Conservation (phyloP, 345 rosid genomes). For the Lepidium didymum region DNA sequence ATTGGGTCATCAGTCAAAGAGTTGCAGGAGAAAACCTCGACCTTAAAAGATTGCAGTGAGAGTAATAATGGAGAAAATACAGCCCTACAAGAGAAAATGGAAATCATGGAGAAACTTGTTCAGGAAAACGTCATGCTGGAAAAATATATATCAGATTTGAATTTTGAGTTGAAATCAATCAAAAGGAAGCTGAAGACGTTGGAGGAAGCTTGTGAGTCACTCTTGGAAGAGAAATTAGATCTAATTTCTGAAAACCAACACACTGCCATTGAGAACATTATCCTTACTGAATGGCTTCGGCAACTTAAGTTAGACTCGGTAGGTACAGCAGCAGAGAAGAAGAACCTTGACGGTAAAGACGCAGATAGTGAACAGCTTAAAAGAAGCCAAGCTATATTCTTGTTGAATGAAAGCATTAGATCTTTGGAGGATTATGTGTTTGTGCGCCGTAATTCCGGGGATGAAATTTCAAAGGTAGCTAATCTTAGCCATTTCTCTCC, state of each 20-base stretch:
- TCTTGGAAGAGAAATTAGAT: conserved; percentile 50
- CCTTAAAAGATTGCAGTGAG: conserved; percentile 42
- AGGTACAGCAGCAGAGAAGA: conserved; percentile 42
- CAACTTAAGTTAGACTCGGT: conserved; percentile 53
- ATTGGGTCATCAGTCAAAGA: conserved; percentile 57
- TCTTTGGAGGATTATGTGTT: conserved; percentile 55
- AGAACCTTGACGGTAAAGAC: conserved; percentile 38
- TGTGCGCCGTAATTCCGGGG: conserved; percentile 20
- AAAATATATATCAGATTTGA: conserved; percentile 72
- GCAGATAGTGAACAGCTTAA: conserved; percentile 41
- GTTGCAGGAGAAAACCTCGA: conserved; percentile 49
- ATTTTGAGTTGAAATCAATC: conserved; percentile 59
- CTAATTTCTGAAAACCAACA: conserved; percentile 54
- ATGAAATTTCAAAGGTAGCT: conserved; percentile 43
- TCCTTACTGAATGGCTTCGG: conserved; percentile 51
- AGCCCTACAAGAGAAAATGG: conserved; percentile 56
- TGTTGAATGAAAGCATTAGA: conserved; percentile 45
- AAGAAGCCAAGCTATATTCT: conserved; percentile 45
- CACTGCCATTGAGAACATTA: conserved; percentile 42
- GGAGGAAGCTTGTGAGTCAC: conserved; percentile 56
- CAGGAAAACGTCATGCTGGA: conserved; percentile 69
- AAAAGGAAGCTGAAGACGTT: conserved; percentile 50
- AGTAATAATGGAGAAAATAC: conserved; percentile 42
- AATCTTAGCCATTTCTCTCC: not conserved
- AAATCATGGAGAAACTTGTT: conserved; percentile 55